Evolutionary conservation across 306 rosid genomes (phyloP), one percentile per base, ranked within the genome.

Genomic region (Vigna mungo): DNA sequence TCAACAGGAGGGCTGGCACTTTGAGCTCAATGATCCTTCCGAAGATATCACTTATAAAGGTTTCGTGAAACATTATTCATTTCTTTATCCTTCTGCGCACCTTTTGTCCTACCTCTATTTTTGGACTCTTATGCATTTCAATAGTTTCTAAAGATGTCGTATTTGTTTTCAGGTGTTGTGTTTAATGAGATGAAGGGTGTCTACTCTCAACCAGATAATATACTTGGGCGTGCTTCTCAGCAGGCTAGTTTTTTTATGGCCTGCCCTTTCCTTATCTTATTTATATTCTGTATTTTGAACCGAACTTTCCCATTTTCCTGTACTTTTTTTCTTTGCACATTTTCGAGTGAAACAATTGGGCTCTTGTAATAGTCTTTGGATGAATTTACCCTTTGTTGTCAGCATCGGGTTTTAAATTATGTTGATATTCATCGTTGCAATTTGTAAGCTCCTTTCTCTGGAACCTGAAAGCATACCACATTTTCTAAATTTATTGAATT

Each of bases 1-100:
- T 83, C 99, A 96, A 78, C 98, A 96, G 82, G 98, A 96, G 92
- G 99, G 99, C 75, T 96, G 99, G 99, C 99, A 96, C 80, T 96
- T 88, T 65, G 99, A 96, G 83, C 96, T 96, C 72, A 81, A 92
- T n/a, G 75, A 96, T 85, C 98, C 99, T 68, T 86, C 97, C 27
- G 96, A 96, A 70, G 98, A 96, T 37, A 91, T 92, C 77, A 83
- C 90, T 73, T 92, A 91, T 48, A 92, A 96, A 88, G 99, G 98
- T 95, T 73, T 30, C 1, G 11, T 83, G 3, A 5, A 11, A 68
- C 60, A 44, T 55, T 55, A 9, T 72, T 53, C 17, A 21, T 25
- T 55, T 34, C 66, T 72, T 59, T 55, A 16, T 59, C 68, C 30
- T 27, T 49, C 62, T 32, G 25, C 21, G 55, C 62, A 47, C 43